Base-by-base conservation (phyloP, 345 rosid genomes). In the Geranium rotundifolium region DNA sequence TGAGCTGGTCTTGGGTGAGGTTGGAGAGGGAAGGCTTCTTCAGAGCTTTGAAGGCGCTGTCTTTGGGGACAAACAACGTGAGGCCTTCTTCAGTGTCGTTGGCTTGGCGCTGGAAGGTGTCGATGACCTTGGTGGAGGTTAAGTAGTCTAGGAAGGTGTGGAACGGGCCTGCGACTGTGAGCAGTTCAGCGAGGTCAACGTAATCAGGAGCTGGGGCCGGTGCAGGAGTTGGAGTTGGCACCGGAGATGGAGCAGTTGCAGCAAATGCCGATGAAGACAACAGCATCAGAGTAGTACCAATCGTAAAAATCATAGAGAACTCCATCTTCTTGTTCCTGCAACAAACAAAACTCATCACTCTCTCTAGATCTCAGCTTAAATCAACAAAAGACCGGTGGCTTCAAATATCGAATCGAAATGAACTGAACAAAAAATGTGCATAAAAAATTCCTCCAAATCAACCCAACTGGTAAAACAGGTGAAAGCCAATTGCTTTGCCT, bases 31-130 rank as follows among this genome's bases (percentile, higher is more conserved):
- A 79, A 63, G 92, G 86, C 50, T 70, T 78, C 76, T 79, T 92
- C 10, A 81, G 85, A 17, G 85, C 73, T 57, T 81, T 72, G 79
- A 91, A 89, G 63, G 98, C 95, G 4, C 76, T 65, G 54, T 89
- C 91, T 30, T 78, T 82, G 0, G 98, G 98, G 1, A 84, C 96
- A 16, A 91, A 91, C 62, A 91, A 75, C 13, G 96, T 91, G 59
- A 91, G 69, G 29, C 98, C 98, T 74, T 86, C 87, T 0, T 84
- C 80, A 0, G 95, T 87, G 71, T 83, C 82, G 85, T 92, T 92
- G 66, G 91, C 98, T 76, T 83, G 96, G 85, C 70, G 79, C 72
- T 92, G 97, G 79, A 92, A 82, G 30, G 95, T 89, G 14, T 83
- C 91, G 1, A 92, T 77, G 72, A 89, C 95, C 66, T 87, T 86